Evolutionary conservation across 2,329 filamentous ascomycete species (phyloP).

Genomic region (Trichothecium roseum): DNA sequence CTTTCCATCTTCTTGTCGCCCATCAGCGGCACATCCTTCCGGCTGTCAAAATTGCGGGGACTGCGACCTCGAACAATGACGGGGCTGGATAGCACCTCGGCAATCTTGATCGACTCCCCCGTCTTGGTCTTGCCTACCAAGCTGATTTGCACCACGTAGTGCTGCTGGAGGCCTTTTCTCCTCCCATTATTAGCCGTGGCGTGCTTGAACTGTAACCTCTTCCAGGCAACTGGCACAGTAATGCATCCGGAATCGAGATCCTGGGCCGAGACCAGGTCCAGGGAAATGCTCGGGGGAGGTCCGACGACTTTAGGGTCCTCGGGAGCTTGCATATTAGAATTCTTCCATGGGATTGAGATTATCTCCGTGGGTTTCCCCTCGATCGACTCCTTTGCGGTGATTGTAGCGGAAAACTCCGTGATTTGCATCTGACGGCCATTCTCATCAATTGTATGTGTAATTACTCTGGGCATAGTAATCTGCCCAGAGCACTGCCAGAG

Average conservation of each 20-base stretch:
- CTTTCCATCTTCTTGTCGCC: slow-evolving; percentile 37
- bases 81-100: slow-evolving; percentile 82
- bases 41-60: slow-evolving; percentile 85
- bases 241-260: slow-evolving; percentile 71
- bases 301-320: slow-evolving; percentile 39
- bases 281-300: slow-evolving; percentile 41
- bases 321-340: slow-evolving; percentile 43
- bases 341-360: slow-evolving; percentile 95
- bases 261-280: slow-evolving; percentile 48
- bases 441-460: slow-evolving; percentile 59
- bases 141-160: slow-evolving; percentile 82
- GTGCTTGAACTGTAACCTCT: slow-evolving; percentile 88
- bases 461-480: slow-evolving; percentile 64
- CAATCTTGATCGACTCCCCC: slow-evolving; percentile 61
- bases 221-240: slow-evolving; percentile 82
- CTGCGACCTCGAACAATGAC: slow-evolving; percentile 91
- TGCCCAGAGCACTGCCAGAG: slow-evolving; percentile 91
- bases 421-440: slow-evolving; percentile 71
- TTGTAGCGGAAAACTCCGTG: slow-evolving; percentile 67
- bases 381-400: slow-evolving; percentile 82
- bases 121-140: slow-evolving; percentile 64
- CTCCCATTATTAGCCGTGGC: slow-evolving; percentile 94
- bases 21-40: slow-evolving; percentile 73
- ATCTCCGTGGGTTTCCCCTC: slow-evolving; percentile 89
- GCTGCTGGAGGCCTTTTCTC: slow-evolving; percentile 87